Evolutionary conservation across 129 eudicot genomes (phyloP), one percentile per base, ranked within the genome.

Genomic region (Flaveria ramosissima): DNA sequence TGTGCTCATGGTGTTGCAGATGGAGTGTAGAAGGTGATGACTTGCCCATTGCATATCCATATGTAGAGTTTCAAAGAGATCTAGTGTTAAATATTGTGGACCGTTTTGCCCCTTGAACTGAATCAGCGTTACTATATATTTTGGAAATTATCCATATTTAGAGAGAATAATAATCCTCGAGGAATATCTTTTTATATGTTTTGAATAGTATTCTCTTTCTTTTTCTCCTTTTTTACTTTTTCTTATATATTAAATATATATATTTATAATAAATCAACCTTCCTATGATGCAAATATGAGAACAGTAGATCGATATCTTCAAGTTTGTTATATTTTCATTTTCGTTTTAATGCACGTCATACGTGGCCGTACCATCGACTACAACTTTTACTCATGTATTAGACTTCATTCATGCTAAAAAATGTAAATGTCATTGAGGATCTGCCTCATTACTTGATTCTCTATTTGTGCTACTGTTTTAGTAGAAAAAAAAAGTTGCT

Each of bases 31-130:
- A 87, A 82, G 88, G 84, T 57, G 87, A 78, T 71, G 96, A 90
- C 19, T 79, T 79, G 46, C 89, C 96, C 23, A 68, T 85, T 73
- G 96, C 96, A 45, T 82, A 85, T 78, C 96, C 96, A 8, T 90
- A 90, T 73, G 96, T 90, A 47, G 96, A 90, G 80, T 90, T 90
- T 68, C 70, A 60, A 30, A 82, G 75, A 57, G 92, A 87, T 43
- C 73, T 85, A 50, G 84, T 78, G 21, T 57, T 85, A 62, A 21
- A 77, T 60, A 30, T 30, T 30, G 32, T 86, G 82, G 85, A 81
- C 67, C 75, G 67, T 72, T 71, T 82, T 72, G 70, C 78, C 60
- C 74, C 23, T 76, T 80, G 64, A 80, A 59, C 70, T 80, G 64
- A 80, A 59, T 80, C 71, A 73, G 41, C 13, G 9, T 24, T 13